These are phyloP conservation scores for Nicotiana knightiana DNA, from an alignment of 257 asterid species.

Conservation along the genomic window DNA sequence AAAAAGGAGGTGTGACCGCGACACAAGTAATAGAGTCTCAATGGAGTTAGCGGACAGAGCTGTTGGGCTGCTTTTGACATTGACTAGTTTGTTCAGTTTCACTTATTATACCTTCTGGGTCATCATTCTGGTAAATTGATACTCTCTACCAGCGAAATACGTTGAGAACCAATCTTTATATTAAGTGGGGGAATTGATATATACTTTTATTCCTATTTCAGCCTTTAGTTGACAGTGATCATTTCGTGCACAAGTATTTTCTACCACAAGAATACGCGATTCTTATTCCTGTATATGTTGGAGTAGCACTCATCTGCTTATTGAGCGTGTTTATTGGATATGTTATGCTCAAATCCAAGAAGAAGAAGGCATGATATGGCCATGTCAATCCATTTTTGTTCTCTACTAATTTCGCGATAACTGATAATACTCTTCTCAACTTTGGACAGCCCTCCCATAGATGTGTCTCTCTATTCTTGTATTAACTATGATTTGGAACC, in stretches of 20 bases:
- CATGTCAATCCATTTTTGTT: not conserved
- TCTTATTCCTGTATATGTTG: slow-evolving; percentile 58
- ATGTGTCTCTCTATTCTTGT: not conserved
- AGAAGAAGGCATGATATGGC: slow-evolving; percentile 52
- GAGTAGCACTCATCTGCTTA: slow-evolving; percentile 56
- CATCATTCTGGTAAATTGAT: slow-evolving; percentile 62
- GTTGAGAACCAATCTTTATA: not conserved
- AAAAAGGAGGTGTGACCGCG: no score
- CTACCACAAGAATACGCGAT: slow-evolving; percentile 85
- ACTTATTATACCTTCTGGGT: slow-evolving; percentile 93
- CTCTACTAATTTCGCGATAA: not conserved
- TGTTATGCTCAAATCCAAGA: slow-evolving; percentile 83
- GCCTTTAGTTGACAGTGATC: slow-evolving; percentile 85
- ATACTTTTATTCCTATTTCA: slow-evolving; percentile 20
- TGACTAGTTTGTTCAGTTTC: slow-evolving; percentile 70
- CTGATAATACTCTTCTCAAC: not conserved
- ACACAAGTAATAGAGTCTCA: not conserved
- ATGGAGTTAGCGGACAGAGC: slow-evolving; percentile 87
- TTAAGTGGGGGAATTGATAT: slow-evolving; percentile 1
- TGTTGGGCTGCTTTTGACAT: slow-evolving; percentile 62
- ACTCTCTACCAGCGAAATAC: not conserved
- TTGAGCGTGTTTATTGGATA: slow-evolving; percentile 65
- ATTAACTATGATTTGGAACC: not conserved
- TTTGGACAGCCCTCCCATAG: not conserved
- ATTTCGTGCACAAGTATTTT: slow-evolving; percentile 89